A percentile compares a stretch with the other conserved stretches of the same genome.
These are phyloP conservation scores for Gyrodon lividus DNA, from an alignment of 768 basidiomycete genomes.

Conservation along the genomic window DNA sequence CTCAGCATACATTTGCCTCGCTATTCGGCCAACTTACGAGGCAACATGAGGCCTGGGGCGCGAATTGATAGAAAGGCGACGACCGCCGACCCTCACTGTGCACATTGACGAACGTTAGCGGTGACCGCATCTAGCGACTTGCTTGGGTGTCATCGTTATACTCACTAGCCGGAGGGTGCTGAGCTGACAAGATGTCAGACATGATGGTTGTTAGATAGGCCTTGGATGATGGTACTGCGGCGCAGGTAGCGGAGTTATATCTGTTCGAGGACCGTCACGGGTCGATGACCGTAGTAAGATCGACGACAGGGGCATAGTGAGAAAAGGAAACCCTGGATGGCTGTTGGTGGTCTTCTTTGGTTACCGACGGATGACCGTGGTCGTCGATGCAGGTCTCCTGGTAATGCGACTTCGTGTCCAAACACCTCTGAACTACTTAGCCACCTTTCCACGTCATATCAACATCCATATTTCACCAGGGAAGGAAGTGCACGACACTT, in stretches of 20 bases:
- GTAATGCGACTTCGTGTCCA: no score
- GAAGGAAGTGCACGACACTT: no score
- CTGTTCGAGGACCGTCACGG: no score
- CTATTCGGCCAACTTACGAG: conserved; percentile 28
- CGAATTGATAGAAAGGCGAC: conserved; percentile 46
- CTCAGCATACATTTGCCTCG: background rate
- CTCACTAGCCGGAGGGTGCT: conserved; percentile 52
- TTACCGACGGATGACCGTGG: no score
- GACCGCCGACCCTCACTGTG: conserved; percentile 46
- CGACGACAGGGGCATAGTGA: background rate
- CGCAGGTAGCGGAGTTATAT: conserved; percentile 15
- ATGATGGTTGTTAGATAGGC: conserved; percentile 15
- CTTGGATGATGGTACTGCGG: background rate
- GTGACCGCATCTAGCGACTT: background rate
- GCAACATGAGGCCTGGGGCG: conserved; percentile 37
- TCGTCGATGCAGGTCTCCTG: no score
- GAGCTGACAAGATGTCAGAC: conserved; percentile 29
- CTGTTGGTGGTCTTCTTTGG: no score
- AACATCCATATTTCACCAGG: no score
- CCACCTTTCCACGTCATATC: no score
- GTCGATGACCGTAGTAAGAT: background rate
- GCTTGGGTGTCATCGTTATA: background rate
- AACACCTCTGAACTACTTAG: no score
- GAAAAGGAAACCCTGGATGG: no score
- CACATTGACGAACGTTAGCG: background rate